phyloP scores from a whole-genome alignment of 345 rosid species.

The Salix viminalis region DNA sequence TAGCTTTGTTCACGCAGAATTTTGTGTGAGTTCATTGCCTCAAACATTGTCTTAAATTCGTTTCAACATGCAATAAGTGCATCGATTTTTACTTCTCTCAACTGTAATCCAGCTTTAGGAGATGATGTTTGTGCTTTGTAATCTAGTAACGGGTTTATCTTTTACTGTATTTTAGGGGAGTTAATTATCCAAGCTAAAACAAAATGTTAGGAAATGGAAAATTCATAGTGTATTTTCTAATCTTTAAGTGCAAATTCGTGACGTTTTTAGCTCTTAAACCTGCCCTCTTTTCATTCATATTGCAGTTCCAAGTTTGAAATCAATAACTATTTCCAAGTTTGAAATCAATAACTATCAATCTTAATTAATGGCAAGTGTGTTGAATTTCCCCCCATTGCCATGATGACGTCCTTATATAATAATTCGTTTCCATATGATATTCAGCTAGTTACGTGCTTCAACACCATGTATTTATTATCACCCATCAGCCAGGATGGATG shows the following conservation, averaged over 20 bases:
- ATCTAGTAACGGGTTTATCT: slow-evolving; percentile 6
- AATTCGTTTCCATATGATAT: neutral
- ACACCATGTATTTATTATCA: neutral
- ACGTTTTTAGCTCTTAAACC: neutral
- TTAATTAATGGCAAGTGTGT: neutral
- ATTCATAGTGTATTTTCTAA: slow-evolving; percentile 16
- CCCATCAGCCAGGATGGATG: neutral
- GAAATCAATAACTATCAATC: neutral
- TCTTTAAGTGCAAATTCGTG: neutral
- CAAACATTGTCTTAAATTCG: slow-evolving; percentile 25
- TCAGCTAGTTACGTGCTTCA: neutral
- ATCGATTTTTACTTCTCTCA: slow-evolving; percentile 17
- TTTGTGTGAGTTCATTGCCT: slow-evolving; percentile 15
- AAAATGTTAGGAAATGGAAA: slow-evolving; percentile 16
- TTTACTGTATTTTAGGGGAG: slow-evolving; percentile 16
- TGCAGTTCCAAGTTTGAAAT: neutral
- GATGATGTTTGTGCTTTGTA: slow-evolving; percentile 15
- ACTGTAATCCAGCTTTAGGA: slow-evolving; percentile 15
- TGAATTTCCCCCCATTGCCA: neutral
- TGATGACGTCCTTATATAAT: neutral
- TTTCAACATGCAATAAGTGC: slow-evolving; percentile 28
- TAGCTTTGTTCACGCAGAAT: slow-evolving; percentile 18
- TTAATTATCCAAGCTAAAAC: slow-evolving; percentile 11
- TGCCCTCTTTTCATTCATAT: neutral
- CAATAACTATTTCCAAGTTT: neutral